Evolutionary conservation across 2,329 filamentous ascomycete species (phyloP), one percentile per base, ranked within the genome.

Genomic region (Aureobasidium sp.): DNA sequence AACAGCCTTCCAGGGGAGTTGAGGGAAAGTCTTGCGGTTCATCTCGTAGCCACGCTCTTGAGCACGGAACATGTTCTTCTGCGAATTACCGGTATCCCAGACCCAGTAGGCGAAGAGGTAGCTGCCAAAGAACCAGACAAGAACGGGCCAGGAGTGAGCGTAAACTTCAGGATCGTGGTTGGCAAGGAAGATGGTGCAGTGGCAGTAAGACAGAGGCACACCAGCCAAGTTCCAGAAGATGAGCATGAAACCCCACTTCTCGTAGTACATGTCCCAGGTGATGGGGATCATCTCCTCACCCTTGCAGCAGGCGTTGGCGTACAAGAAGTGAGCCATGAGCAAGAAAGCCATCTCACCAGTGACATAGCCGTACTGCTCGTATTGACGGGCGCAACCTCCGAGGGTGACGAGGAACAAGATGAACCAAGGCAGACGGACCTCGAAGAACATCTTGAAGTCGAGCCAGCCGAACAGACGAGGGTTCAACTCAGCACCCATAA

Each of bases 181-280:
- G 67, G 91, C 91, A 56, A 96, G 82, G 77, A 89, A 96, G 69
- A 96, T 85, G 53, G 89, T 93, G 82, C 89, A 94, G 80, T 96
- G 91, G 79, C 91, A 96, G 82, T 96, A 96, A 61, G 87, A 91
- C 58, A 96, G 82, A 15, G 91, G 91, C 29, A 96, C 91, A 67
- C 91, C 91, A 51, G 91, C 91, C 73, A 96, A 80, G 77, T 96
- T 96, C 91, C 91, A 96, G 84, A 96, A 96, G 75, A 95, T 95
- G 67, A 96, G 84, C 91, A 96, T 96, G 80, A 96, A 96, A 58
- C 91, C 91, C 85, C 90, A 92, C 78, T 96, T 96, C 81, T 96
- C 91, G 70, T 91, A 93, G 80, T 95, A 96, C 88, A 96, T 96
- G 71, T 96, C 91, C 86, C 91, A 96, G 55, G 90, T 94, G 9